phyloP scores from a whole-genome alignment of 495 filamentous ascomycete genomes.

The Penicillium crystallinum region DNA sequence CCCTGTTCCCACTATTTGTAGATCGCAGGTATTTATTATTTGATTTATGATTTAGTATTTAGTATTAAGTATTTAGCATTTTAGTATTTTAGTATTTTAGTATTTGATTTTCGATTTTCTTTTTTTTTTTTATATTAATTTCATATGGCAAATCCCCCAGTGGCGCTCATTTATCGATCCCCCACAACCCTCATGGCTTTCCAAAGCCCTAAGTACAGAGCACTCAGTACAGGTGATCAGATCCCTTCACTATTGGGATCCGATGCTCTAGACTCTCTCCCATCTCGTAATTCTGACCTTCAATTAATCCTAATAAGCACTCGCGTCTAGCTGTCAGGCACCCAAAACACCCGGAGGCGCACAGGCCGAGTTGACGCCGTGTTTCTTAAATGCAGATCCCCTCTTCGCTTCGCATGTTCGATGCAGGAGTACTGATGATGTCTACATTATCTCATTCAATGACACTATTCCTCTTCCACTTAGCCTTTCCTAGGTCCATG shows the following conservation, averaged over 20 bases:
- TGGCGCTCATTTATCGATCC: slow-evolving; percentile 25
- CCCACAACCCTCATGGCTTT: not conserved
- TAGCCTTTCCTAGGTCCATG: not conserved
- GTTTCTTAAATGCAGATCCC: slow-evolving; percentile 23
- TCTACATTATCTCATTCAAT: not conserved
- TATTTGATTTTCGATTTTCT: not conserved
- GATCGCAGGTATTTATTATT: slow-evolving; percentile 8
- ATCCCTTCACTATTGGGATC: not conserved
- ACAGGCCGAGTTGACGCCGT: slow-evolving; percentile 1
- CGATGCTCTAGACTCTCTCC: not conserved
- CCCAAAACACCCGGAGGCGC: not conserved
- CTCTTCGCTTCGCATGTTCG: slow-evolving; percentile 9
- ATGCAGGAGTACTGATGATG: no score
- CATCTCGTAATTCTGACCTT: not conserved
- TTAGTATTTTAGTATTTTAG: no score
- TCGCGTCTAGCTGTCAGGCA: slow-evolving; percentile 1
- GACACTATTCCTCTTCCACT: not conserved
- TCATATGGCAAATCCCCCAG: not conserved
- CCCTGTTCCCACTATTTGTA: slow-evolving; percentile 17
- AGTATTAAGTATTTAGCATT: not conserved
- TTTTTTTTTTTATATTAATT: not conserved
- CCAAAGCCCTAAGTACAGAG: not conserved
- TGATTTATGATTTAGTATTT: not conserved
- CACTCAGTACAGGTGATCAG: not conserved
- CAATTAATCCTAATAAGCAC: not conserved